These are phyloP conservation scores for Cutaneotrichosporon sp. DNA, from an alignment of 1,284 basidiomycete genomes.

Conservation along the genomic window DNA sequence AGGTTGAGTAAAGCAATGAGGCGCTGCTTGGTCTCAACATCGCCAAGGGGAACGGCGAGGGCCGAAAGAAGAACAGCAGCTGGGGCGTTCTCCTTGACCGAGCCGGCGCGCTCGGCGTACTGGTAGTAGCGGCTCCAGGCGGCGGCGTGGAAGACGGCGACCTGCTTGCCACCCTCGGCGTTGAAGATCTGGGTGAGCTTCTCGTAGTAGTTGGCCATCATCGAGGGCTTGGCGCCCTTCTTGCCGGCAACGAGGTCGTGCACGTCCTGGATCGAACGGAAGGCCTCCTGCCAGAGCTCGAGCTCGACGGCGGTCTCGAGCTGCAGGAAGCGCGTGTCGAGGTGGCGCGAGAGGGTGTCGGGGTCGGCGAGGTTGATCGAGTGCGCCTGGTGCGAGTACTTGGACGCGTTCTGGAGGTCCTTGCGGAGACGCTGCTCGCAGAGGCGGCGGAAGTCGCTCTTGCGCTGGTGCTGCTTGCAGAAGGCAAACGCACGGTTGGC, in stretches of 20 bases:
- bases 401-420: conserved; percentile 91
- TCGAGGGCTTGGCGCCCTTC: conserved; percentile 83
- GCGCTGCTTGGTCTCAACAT: conserved; percentile 69
- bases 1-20: conserved; percentile 87
- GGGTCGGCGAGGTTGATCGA: conserved; percentile 97
- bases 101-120: conserved; percentile 58
- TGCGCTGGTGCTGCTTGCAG: conserved; percentile 89
- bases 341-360: conserved; percentile 93
- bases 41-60: conserved; percentile 86
- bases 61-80: conserved; percentile 92
- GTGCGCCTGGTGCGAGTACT: conserved; percentile 93
- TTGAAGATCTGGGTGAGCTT: conserved; percentile 94
- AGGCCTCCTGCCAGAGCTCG: conserved; percentile 99
- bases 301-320: conserved; percentile 98
- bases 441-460: conserved; percentile 95
- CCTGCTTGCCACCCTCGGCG: conserved; percentile 60
- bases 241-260: conserved; percentile 85
- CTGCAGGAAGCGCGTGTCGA: conserved; percentile 97
- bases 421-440: conserved; percentile 91
- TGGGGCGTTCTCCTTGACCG: conserved; percentile 79
- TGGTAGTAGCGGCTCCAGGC: conserved; percentile 85
- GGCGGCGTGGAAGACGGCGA: conserved; percentile 95
- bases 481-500: conserved; percentile 97
- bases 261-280: conserved; percentile 97
- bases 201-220: conserved; percentile 99